phyloP scores from a whole-genome alignment of 306 rosid genomes.

The Potentilla sterilis region DNA sequence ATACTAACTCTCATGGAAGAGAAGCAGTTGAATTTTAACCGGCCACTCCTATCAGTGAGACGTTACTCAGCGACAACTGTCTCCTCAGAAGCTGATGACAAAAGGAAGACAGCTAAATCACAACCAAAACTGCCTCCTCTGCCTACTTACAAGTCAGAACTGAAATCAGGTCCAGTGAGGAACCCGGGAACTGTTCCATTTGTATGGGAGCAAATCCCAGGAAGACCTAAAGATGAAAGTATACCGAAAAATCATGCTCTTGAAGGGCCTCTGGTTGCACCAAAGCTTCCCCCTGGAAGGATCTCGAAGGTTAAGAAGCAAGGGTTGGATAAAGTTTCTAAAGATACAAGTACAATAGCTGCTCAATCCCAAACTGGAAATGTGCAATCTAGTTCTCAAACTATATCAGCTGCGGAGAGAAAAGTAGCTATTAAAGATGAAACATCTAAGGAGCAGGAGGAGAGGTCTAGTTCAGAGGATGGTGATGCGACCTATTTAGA shows the following conservation, averaged over 20 bases:
- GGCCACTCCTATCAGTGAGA: slow-evolving; percentile 90
- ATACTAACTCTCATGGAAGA: slow-evolving; percentile 65
- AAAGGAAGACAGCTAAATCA: slow-evolving; percentile 41
- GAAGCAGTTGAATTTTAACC: slow-evolving; percentile 71
- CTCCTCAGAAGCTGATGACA: slow-evolving; percentile 39
- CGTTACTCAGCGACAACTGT: slow-evolving; percentile 46
- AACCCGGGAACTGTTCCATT: slow-evolving; percentile 81
- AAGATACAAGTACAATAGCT: slow-evolving; percentile 27
- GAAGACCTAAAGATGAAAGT: slow-evolving; percentile 72
- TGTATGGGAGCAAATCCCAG: slow-evolving; percentile 82
- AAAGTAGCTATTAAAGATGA: slow-evolving; percentile 23
- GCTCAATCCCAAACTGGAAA: slow-evolving; percentile 33
- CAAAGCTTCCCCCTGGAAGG: slow-evolving; percentile 76
- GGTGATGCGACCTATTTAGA: slow-evolving; percentile 62
- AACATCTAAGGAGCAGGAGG: slow-evolving; percentile 30
- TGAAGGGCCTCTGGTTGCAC: slow-evolving; percentile 40
- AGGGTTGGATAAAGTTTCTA: slow-evolving; percentile 33
- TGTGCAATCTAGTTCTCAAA: slow-evolving; percentile 26
- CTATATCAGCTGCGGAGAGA: slow-evolving; percentile 32
- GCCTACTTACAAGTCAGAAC: slow-evolving; percentile 66
- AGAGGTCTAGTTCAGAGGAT: slow-evolving; percentile 44
- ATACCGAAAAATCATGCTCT: slow-evolving; percentile 20
- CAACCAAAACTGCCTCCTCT: slow-evolving; percentile 43
- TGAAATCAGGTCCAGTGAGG: slow-evolving; percentile 76
- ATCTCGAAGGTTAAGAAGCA: slow-evolving; percentile 38